Conservation (phyloP, 2,329 filamentous ascomycete genomes). For the Penicillium sp. region DNA sequence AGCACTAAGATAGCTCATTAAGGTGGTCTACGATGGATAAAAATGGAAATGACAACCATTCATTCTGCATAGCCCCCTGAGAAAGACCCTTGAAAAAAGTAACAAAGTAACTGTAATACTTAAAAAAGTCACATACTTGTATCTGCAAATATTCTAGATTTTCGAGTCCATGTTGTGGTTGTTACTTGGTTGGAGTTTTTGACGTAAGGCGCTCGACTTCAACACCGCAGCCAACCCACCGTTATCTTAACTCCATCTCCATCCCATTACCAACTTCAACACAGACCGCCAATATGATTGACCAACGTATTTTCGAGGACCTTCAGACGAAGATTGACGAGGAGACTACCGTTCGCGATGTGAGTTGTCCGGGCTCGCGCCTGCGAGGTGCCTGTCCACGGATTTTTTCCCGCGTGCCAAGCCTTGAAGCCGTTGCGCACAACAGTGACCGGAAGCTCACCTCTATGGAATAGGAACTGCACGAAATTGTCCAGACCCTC, state of each 20-base stretch:
- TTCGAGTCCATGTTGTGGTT: background rate
- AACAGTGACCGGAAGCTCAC: slow-evolving; percentile 15
- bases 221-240: background rate
- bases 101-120: too few relatives aligned
- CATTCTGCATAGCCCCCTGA: background rate
- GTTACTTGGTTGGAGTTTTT: background rate
- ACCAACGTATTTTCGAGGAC: slow-evolving; percentile 82
- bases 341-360: slow-evolving; percentile 79
- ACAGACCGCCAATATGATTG: slow-evolving; percentile 60
- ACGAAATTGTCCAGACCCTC: slow-evolving; percentile 77
- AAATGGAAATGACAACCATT: background rate
- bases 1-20: too few relatives aligned
- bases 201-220: background rate
- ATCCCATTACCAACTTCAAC: slow-evolving; percentile 4
- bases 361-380: slow-evolving; percentile 38
- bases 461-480: slow-evolving; percentile 63
- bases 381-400: slow-evolving; percentile 3
- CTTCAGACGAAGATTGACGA: slow-evolving; percentile 90
- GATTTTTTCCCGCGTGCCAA: slow-evolving; percentile 27
- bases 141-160: too few relatives aligned
- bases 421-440: slow-evolving; percentile 17
- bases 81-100: background rate
- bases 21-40: too few relatives aligned
- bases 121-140: too few relatives aligned
- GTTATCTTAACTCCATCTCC: background rate